phyloP scores from a whole-genome alignment of 2,329 filamentous ascomycete genomes.

The Aureobasidium subglaciale region DNA sequence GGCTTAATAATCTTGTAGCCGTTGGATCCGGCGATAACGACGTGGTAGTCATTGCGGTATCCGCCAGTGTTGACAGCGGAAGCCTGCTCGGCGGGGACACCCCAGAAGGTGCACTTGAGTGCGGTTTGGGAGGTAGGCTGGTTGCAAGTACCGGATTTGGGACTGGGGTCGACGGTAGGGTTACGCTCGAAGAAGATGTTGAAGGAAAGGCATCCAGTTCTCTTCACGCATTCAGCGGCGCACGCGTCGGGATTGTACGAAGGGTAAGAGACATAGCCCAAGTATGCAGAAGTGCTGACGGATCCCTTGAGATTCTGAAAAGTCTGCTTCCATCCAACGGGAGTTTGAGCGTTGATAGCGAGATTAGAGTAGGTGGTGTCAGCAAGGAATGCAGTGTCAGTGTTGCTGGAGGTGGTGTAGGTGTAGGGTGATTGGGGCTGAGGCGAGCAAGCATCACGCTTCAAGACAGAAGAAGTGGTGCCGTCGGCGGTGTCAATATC shows the following conservation, averaged over 20 bases:
- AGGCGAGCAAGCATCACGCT: too few relatives aligned
- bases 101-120: constrained; percentile 28
- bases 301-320: constrained; percentile 21
- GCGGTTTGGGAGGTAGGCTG: constrained; percentile 30
- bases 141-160: constrained; percentile 26
- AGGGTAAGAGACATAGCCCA: constrained; percentile 19
- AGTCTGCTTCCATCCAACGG: constrained; percentile 22
- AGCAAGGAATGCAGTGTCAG: constrained; percentile 15
- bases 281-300: constrained; percentile 20
- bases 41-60: constrained; percentile 30
- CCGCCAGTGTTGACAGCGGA: constrained; percentile 31
- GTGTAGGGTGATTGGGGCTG: too few relatives aligned
- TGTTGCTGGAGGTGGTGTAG: too few relatives aligned
- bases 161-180: constrained; percentile 29
- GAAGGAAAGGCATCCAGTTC: constrained; percentile 18
- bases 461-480: too few relatives aligned
- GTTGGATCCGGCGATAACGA: constrained; percentile 39
- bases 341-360: constrained; percentile 19
- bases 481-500: too few relatives aligned
- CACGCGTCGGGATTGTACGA: constrained; percentile 15
- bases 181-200: constrained; percentile 29
- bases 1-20: too few relatives aligned
- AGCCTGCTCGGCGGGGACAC: constrained; percentile 23
- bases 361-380: too few relatives aligned
- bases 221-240: constrained; percentile 16